Conservation (phyloP, 805 yeast genomes). For the Spathaspora sp. region DNA sequence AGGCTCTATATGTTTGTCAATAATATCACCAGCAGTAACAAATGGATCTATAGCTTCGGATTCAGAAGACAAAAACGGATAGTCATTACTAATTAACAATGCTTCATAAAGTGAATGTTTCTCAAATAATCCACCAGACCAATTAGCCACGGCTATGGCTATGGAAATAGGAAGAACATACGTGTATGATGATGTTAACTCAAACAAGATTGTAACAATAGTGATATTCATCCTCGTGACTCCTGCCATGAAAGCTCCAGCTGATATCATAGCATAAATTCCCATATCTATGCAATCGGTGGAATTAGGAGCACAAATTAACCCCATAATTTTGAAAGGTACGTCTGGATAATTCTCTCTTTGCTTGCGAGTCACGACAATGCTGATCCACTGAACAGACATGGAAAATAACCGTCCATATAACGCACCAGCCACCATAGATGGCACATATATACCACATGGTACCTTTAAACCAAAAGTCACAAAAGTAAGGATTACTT, state of each 20-base stretch:
- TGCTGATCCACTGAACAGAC: constrained; percentile 34
- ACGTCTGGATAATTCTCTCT: not conserved
- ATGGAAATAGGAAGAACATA: constrained; percentile 56
- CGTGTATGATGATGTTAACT: constrained; percentile 52
- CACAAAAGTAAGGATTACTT: constrained; percentile 44
- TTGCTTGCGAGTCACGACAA: constrained; percentile 1
- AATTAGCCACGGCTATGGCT: constrained; percentile 53
- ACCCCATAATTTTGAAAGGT: not conserved
- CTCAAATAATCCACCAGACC: constrained; percentile 52
- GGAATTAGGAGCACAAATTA: constrained; percentile 2
- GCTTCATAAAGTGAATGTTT: constrained; percentile 49
- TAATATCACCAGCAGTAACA: constrained; percentile 30
- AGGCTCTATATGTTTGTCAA: constrained; percentile 13
- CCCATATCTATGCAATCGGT: constrained; percentile 42
- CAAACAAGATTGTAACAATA: constrained; percentile 48
- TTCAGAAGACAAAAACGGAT: constrained; percentile 49
- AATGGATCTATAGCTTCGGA: constrained; percentile 31
- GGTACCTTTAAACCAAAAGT: constrained; percentile 60
- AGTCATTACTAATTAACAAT: constrained; percentile 43
- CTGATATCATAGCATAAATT: constrained; percentile 51
- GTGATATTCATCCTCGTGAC: constrained; percentile 54
- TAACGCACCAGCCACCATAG: constrained; percentile 61
- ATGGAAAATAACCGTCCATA: constrained; percentile 52
- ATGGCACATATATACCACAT: constrained; percentile 59
- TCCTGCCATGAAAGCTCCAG: constrained; percentile 57